Evolutionary conservation across 192 early-diverging fungal genomes (phyloP), one percentile per base, ranked within the genome.

Genomic region (Podila horticola): DNA sequence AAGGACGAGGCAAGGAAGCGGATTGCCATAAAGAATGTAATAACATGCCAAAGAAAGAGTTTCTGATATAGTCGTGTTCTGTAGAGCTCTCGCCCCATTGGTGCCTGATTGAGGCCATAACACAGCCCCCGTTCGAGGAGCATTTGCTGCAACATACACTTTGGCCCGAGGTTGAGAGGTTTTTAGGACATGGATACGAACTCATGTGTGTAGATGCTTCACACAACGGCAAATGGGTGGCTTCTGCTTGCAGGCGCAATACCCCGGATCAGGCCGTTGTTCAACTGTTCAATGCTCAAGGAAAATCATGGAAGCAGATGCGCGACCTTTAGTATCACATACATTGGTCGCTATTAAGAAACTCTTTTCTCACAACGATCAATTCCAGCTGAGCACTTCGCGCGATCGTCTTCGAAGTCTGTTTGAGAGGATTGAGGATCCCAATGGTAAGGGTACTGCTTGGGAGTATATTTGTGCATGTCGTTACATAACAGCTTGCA

Each of bases 141-240:
- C 92, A 95, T 65, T 86, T 98, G 36, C 69, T 94, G 71, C 93
- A 95, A 67, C 89, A 94, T 79, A 96, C 96, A 31, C 85, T 99
- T 22, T 99, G 98, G 98, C 97, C 98, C 2, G 98, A 99, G 86
- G 85, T 92, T 12, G 92, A 97, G 71, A 98, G 98, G 83, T 87
- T 98, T 72, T 98, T 97, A 83, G 98, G 96, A 24, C 98, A 99
- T 84, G 92, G 92, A 5, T 97, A 95, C 83, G 98, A 98, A 82
- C 69, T 97, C n/a, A 90, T 94, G 57, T 87, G 91, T 24, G 88
- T 96, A 2, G 95, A 93, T 22, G 90, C 92, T 0, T 86, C 88
- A 4, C 90, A 91, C 74, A 82, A 92, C 67, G 95, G 94, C 11
- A 85, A 82, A 67, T 82, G 77, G 58, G 83, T 97, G 0, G 97